These are phyloP conservation scores for Phytophthora hybrid DNA, from an alignment of 352 stramenopile genomes.

Conservation along the genomic window DNA sequence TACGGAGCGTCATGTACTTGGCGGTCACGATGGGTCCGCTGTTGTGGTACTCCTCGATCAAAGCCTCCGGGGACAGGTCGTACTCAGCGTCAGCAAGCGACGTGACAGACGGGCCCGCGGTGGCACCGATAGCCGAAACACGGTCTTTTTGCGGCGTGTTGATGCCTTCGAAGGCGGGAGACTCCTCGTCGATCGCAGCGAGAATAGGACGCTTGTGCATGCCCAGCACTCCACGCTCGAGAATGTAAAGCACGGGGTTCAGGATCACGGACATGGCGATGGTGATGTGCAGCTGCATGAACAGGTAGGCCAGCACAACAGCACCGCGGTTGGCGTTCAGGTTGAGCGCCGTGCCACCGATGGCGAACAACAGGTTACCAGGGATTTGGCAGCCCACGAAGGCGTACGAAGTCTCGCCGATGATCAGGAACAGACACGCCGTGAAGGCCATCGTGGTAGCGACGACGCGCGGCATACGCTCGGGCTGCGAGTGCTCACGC, in stretches of 20 bases:
- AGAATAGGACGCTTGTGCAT: constrained; percentile 62
- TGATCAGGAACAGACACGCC: constrained; percentile 59
- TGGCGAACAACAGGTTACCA: constrained; percentile 68
- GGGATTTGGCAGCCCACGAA: constrained; percentile 72
- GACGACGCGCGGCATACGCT: constrained; percentile 66
- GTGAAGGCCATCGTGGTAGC: constrained; percentile 58
- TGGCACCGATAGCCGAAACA: constrained; percentile 8
- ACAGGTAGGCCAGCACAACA: constrained; percentile 64
- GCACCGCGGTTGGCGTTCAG: constrained; percentile 54
- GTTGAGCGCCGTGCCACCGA: constrained; percentile 53
- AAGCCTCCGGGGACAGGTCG: constrained; percentile 40
- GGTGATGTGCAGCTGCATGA: constrained; percentile 75
- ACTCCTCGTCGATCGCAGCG: constrained; percentile 37
- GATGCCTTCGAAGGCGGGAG: constrained; percentile 35
- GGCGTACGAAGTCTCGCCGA: constrained; percentile 50
- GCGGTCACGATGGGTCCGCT: constrained; percentile 44
- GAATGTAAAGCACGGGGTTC: constrained; percentile 67
- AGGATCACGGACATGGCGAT: constrained; percentile 70
- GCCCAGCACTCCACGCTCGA: constrained; percentile 59
- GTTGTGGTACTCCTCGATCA: constrained; percentile 52
- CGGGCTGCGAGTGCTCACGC: constrained; percentile 66
- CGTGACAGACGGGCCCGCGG: constrained; percentile 37
- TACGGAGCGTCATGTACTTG: constrained; percentile 56
- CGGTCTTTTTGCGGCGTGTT: constrained; percentile 38
- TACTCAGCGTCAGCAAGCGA: constrained; percentile 46